Evolutionary conservation across 163 green algal species (phyloP), one percentile per base, ranked within the genome.

Genomic region (Volvox carteri): DNA sequence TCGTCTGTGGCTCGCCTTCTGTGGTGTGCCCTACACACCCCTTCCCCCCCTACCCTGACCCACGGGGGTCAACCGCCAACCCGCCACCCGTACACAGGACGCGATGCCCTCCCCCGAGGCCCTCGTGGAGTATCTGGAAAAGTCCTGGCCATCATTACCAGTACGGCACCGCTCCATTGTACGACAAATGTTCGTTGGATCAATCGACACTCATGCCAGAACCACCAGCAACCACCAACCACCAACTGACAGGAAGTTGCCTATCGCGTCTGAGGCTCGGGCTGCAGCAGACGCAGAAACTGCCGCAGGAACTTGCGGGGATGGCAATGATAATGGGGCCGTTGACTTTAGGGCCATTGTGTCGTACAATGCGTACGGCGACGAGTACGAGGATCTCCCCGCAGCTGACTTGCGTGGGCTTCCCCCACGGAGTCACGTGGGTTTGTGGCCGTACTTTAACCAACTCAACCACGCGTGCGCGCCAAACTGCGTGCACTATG

Each of bases 381-480:
- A 92, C 12, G 86, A 81, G 54, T 93, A 90, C 50, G 86, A 92
- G 30, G 91, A 92, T 74, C 62, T 92, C 28, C 65, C 86, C 41
- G 37, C 48, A 1, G 77, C 77, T 0, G 48, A 77, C 50, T 52
- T 85, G 19, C 39, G 46, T n/a, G 74, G 25, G 42, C 42, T n/a
- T 19, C 37, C 56, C 48, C 70, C 70, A 25, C 81, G 68, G 87
- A 92, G 86, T 56, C 77, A 88, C 46, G 91, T 94, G 85, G 91
- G 91, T 7, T 12, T 93, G 28, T 94, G 91, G 91, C 91, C 91
- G n/a, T 44, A 84, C 72, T 94, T 94, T 42, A 28, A 72, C 16
- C 60, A 84, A 37, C 74, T 92, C 62, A 94, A 94, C 78, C 91
- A 94, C 86, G 42, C 62, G n/a, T 94, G 91, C 83, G 60, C 79